Conservation (phyloP, 495 filamentous ascomycete species). For the Xylaria grammica region DNA sequence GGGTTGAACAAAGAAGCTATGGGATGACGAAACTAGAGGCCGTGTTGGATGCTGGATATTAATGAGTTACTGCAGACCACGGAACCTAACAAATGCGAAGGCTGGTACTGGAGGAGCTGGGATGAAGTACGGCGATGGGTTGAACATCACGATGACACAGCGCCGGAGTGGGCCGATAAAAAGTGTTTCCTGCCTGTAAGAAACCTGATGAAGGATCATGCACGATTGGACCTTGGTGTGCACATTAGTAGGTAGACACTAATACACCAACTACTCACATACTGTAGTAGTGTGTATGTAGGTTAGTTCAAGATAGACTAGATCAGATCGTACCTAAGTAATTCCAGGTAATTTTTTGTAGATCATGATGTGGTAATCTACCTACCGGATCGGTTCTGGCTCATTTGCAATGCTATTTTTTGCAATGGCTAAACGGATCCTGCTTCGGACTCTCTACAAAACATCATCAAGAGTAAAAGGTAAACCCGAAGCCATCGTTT, state of each 20-base stretch:
- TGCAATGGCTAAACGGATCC: too few species aligned
- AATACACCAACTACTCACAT: too few species aligned
- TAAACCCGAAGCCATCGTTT: too few species aligned
- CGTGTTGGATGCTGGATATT: conserved; percentile 5
- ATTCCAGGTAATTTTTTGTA: too few species aligned
- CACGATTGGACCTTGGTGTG: conserved; percentile 23
- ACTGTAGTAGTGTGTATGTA: too few species aligned
- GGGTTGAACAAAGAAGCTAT: background rate
- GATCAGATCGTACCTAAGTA: too few species aligned
- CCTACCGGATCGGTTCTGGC: too few species aligned
- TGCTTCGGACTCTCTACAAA: too few species aligned
- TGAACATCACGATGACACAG: conserved; percentile 35
- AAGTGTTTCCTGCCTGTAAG: conserved; percentile 62
- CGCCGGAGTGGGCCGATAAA: conserved; percentile 33
- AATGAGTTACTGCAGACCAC: conserved; percentile 45
- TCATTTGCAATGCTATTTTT: too few species aligned
- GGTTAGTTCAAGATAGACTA: too few species aligned
- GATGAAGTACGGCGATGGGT: conserved; percentile 42
- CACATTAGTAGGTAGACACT: background rate
- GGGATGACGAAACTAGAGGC: background rate
- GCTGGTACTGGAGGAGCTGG: conserved; percentile 67
- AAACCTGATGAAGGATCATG: conserved; percentile 57
- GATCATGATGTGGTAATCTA: too few species aligned
- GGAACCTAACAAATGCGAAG: conserved; percentile 70
- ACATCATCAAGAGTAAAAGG: too few species aligned